A percentile compares a stretch with the other conserved stretches of the same genome.
Evolutionary conservation across 176 grass and related monocot genomes (phyloP).

Genomic region (Secale cereale): DNA sequence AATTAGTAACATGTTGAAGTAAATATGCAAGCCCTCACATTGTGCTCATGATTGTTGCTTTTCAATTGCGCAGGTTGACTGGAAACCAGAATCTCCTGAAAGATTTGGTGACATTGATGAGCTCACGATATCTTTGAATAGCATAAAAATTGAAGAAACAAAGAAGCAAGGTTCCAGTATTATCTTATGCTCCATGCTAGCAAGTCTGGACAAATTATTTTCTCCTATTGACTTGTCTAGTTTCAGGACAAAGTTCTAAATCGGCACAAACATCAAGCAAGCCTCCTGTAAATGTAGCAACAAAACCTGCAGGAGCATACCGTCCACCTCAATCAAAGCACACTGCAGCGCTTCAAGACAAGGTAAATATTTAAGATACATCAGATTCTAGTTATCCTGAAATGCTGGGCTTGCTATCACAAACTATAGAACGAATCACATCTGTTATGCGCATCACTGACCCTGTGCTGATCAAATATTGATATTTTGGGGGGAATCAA

Average conservation of each 20-base stretch:
- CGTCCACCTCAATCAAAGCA: constrained; percentile 80
- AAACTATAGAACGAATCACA: not conserved
- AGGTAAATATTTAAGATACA: constrained; percentile 47
- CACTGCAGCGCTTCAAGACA: constrained; percentile 67
- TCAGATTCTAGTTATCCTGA: not conserved
- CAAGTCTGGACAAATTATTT: constrained; percentile 20
- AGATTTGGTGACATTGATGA: constrained; percentile 79
- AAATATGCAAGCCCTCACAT: not conserved
- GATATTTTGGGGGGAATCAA: not conserved
- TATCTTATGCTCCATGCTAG: constrained; percentile 22
- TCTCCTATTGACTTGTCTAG: constrained; percentile 26
- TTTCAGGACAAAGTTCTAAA: constrained; percentile 72
- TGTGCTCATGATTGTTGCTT: not conserved
- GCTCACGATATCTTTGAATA: constrained; percentile 53
- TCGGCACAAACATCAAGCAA: constrained; percentile 62
- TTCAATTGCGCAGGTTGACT: constrained; percentile 60
- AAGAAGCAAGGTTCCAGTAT: constrained; percentile 69
- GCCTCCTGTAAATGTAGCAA: constrained; percentile 29
- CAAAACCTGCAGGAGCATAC: constrained; percentile 73
- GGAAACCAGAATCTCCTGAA: constrained; percentile 90
- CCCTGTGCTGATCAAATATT: not conserved
- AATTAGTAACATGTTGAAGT: not conserved
- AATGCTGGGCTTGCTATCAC: not conserved
- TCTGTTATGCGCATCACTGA: not conserved
- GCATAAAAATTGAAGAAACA: constrained; percentile 77